Evolutionary conservation across 1,284 basidiomycete species (phyloP).

Genomic region (Termitomyces sp.): DNA sequence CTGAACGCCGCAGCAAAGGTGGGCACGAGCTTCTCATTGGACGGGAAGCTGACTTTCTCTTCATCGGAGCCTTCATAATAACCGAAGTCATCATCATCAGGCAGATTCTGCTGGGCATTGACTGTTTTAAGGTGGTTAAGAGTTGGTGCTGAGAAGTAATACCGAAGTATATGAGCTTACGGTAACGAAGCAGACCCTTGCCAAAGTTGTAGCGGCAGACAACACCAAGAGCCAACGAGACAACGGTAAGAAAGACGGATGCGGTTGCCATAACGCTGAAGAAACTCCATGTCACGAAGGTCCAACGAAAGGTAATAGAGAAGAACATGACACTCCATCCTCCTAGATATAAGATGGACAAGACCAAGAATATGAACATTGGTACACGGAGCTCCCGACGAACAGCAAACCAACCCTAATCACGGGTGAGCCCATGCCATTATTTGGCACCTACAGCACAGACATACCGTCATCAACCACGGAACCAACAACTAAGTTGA

Average conservation of each 20-base stretch:
- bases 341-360: conserved; percentile 56
- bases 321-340: conserved; percentile 72
- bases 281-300: conserved; percentile 68
- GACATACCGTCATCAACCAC: conserved; percentile 57
- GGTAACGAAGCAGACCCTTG: conserved; percentile 61
- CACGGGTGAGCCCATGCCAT: conserved; percentile 14
- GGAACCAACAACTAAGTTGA: conserved; percentile 54
- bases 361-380: conserved; percentile 58
- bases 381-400: conserved; percentile 56
- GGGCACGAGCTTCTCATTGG: conserved; percentile 45
- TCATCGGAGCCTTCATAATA: conserved; percentile 33
- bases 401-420: conserved; percentile 69
- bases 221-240: conserved; percentile 56
- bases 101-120: conserved; percentile 47
- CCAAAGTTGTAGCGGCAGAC: conserved; percentile 70
- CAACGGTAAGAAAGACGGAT: conserved; percentile 53
- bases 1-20: conserved; percentile 52
- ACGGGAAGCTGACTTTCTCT: conserved; percentile 68
- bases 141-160: background rate
- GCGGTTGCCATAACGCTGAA: conserved; percentile 59
- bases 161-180: conserved; percentile 39
- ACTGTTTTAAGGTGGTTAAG: conserved; percentile 37
- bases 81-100: conserved; percentile 49
- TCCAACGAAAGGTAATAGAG: conserved; percentile 68
- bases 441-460: background rate